Conservation (phyloP, 306 rosid genomes). For the Casuarina cunninghamiana region DNA sequence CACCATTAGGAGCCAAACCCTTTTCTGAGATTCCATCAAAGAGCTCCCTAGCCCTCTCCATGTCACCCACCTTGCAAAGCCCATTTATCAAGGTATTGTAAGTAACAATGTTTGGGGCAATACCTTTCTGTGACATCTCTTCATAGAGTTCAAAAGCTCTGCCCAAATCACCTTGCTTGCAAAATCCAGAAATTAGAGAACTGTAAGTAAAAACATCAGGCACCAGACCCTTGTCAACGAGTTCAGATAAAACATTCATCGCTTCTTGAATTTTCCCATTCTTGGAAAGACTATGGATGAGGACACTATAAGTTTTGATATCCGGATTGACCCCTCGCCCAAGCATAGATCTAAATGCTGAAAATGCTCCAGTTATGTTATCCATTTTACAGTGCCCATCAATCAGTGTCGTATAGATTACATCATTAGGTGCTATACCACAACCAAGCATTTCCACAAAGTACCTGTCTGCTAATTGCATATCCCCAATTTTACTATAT, state of each 20-base stretch:
- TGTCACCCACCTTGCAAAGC: conserved; percentile 45
- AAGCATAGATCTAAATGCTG: conserved; percentile 41
- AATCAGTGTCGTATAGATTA: conserved; percentile 36
- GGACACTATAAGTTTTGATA: conserved; percentile 34
- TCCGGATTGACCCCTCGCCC: conserved; percentile 36
- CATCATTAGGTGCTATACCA: conserved; percentile 35
- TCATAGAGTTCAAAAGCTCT: conserved; percentile 38
- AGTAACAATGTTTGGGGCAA: conserved; percentile 40
- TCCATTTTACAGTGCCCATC: conserved; percentile 44
- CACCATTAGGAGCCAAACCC: conserved; percentile 37
- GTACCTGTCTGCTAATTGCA: conserved; percentile 38
- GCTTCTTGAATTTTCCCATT: conserved; percentile 50
- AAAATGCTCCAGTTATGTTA: conserved; percentile 36
- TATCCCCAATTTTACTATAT: conserved; percentile 32
- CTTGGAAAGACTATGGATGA: conserved; percentile 41
- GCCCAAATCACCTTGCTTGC: conserved; percentile 38
- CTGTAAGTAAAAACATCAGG: conserved; percentile 45
- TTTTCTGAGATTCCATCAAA: conserved; percentile 40
- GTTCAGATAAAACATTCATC: conserved; percentile 38
- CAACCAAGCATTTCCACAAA: conserved; percentile 42
- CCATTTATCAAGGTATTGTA: conserved; percentile 46
- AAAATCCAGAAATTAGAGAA: conserved; percentile 45
- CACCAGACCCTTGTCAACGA: conserved; percentile 37
- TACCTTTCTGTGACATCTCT: conserved; percentile 40
- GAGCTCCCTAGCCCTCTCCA: conserved; percentile 36